Evolutionary conservation across 176 grass and related monocot genomes (phyloP).

Genomic region (Musa schizocarpa): DNA sequence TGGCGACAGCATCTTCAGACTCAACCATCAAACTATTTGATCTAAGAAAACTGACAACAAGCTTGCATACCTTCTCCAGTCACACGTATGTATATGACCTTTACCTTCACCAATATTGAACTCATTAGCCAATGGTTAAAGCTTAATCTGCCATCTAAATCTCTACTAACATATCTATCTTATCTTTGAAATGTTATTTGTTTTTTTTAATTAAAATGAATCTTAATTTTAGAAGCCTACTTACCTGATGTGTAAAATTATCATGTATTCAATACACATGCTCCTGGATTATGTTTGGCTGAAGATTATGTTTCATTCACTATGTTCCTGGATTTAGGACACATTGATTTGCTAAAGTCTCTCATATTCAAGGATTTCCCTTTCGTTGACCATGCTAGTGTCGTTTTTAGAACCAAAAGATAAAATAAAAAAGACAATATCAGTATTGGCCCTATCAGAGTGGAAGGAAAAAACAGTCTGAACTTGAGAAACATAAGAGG

Average conservation of each 20-base stretch:
- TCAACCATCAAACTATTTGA: slow-evolving; percentile 80
- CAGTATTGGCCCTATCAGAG: no score
- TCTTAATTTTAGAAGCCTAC: not conserved
- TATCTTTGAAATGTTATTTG: not conserved
- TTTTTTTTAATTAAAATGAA: not conserved
- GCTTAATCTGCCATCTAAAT: not conserved
- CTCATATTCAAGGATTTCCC: no score
- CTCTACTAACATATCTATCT: not conserved
- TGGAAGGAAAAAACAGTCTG: no score
- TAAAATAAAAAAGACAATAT: no score
- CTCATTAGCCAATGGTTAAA: not conserved
- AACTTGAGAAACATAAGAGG: no score
- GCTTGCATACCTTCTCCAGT: slow-evolving; percentile 67
- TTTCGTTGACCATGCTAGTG: no score
- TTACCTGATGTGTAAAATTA: not conserved
- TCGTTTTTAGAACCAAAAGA: no score
- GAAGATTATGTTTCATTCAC: no score
- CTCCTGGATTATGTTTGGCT: not conserved
- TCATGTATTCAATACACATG: not conserved
- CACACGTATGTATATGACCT: slow-evolving; percentile 48
- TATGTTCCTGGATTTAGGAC: no score
- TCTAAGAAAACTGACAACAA: slow-evolving; percentile 58
- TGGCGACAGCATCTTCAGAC: slow-evolving; percentile 86
- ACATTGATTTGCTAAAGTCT: no score
- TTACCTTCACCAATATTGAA: not conserved